Percentiles rank a stretch among this genome's conserved stretches.
Conservation (phyloP, 768 basidiomycete genomes). For the Hericium rajendrae region DNA sequence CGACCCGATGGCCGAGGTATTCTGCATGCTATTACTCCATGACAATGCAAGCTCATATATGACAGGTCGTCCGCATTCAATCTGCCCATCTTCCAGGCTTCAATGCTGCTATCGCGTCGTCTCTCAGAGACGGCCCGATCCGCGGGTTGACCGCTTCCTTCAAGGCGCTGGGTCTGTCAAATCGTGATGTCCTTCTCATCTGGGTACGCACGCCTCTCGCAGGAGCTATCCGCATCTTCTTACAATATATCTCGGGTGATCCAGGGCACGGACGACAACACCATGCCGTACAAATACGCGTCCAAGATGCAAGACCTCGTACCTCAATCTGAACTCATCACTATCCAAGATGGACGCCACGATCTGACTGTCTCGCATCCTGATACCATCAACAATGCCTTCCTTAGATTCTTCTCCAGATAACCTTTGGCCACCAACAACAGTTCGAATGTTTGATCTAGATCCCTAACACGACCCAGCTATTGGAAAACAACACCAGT, state of each 20-base stretch:
- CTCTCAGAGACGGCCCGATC: slow-evolving; percentile 61
- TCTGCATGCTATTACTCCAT: neutral
- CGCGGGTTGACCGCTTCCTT: slow-evolving; percentile 52
- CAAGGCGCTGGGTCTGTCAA: slow-evolving; percentile 35
- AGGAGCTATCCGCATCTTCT: neutral
- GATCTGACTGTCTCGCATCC: slow-evolving; percentile 24
- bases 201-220: slow-evolving; percentile 36
- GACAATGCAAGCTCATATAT: neutral
- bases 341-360: slow-evolving; percentile 43
- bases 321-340: slow-evolving; percentile 35
- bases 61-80: slow-evolving; percentile 64
- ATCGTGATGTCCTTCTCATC: slow-evolving; percentile 48
- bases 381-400: slow-evolving; percentile 8
- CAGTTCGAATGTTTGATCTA: no score
- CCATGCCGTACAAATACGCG: slow-evolving; percentile 48
- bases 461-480: no score
- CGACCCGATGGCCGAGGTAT: slow-evolving; percentile 22
- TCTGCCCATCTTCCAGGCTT: slow-evolving; percentile 68
- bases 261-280: slow-evolving; percentile 50
- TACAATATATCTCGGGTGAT: neutral
- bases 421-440: no score
- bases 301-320: slow-evolving; percentile 35
- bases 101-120: slow-evolving; percentile 70
- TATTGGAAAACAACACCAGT: no score
- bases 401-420: slow-evolving; percentile 9